Percentiles rank a stretch among this genome's conserved stretches.
Conservation (phyloP, 345 rosid genomes). For the Ricinus communis region DNA sequence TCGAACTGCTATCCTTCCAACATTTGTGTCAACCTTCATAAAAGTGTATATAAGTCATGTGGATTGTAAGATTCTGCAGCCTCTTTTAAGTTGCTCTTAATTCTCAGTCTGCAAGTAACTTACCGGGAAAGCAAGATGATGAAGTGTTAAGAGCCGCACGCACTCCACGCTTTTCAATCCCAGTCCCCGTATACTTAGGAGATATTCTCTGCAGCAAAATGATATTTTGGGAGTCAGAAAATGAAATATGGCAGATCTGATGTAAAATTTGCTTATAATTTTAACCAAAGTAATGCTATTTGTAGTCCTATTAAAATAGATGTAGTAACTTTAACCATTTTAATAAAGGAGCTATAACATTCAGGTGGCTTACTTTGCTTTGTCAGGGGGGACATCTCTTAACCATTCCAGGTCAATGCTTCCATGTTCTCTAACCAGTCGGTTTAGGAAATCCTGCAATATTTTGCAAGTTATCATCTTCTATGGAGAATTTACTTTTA, state of each 20-base stretch:
- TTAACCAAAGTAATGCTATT: not conserved
- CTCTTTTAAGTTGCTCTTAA: constrained; percentile 8
- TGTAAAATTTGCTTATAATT: not conserved
- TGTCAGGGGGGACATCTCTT: constrained; percentile 67
- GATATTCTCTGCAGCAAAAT: constrained; percentile 64
- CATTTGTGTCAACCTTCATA: constrained; percentile 89
- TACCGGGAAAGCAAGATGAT: constrained; percentile 92
- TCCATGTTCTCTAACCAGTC: constrained; percentile 70
- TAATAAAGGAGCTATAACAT: constrained; percentile 8
- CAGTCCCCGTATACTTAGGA: constrained; percentile 75
- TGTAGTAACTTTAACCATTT: constrained; percentile 2
- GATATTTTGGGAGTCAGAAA: constrained; percentile 16
- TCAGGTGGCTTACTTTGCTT: constrained; percentile 60
- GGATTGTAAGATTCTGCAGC: constrained; percentile 15
- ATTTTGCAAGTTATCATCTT: constrained; percentile 18
- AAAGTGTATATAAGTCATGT: constrained; percentile 18
- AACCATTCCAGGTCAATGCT: constrained; percentile 89
- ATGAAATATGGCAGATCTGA: not conserved
- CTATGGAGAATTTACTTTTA: not conserved
- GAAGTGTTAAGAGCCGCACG: constrained; percentile 88
- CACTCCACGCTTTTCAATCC: constrained; percentile 98
- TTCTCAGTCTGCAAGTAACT: constrained; percentile 29
- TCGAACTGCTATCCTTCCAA: constrained; percentile 94
- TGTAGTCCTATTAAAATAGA: not conserved
- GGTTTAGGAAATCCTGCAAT: constrained; percentile 77